Evolutionary conservation across 164 flowering plant species (phyloP).

Genomic region (Vitis cinerea): DNA sequence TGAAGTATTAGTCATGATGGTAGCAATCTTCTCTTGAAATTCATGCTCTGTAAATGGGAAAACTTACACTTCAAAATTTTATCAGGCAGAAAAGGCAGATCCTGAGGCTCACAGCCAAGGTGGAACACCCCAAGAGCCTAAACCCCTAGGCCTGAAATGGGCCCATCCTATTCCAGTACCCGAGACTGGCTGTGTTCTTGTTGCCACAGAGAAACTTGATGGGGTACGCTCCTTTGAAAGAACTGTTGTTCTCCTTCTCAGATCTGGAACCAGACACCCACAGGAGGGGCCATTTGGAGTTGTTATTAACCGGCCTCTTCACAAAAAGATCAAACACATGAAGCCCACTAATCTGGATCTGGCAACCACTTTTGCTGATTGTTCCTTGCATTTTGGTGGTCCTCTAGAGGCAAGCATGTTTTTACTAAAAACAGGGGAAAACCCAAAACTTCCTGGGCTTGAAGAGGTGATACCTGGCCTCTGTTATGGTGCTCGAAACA

Average conservation of each 20-base stretch:
- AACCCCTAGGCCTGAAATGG: constrained; percentile 76
- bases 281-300: constrained; percentile 89
- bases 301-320: constrained; percentile 82
- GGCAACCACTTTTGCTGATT: constrained; percentile 78
- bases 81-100: constrained; percentile 49
- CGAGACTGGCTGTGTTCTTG: constrained; percentile 86
- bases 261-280: constrained; percentile 73
- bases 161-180: constrained; percentile 92
- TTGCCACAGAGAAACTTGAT: constrained; percentile 94
- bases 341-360: constrained; percentile 66
- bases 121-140: constrained; percentile 32
- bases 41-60: neutral
- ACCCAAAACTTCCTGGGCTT: constrained; percentile 44
- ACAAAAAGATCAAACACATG: constrained; percentile 80
- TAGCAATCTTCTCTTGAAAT: neutral
- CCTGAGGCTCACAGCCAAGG: constrained; percentile 34
- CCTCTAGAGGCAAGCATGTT: constrained; percentile 93
- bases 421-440: constrained; percentile 50
- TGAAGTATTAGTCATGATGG: neutral
- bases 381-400: constrained; percentile 85
- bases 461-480: constrained; percentile 91
- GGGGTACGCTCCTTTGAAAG: constrained; percentile 68
- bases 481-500: constrained; percentile 71
- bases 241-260: constrained; percentile 78
- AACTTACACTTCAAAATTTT: neutral